phyloP scores from a whole-genome alignment of 2,329 filamentous ascomycete species.

The Penicillium janthinellum region DNA sequence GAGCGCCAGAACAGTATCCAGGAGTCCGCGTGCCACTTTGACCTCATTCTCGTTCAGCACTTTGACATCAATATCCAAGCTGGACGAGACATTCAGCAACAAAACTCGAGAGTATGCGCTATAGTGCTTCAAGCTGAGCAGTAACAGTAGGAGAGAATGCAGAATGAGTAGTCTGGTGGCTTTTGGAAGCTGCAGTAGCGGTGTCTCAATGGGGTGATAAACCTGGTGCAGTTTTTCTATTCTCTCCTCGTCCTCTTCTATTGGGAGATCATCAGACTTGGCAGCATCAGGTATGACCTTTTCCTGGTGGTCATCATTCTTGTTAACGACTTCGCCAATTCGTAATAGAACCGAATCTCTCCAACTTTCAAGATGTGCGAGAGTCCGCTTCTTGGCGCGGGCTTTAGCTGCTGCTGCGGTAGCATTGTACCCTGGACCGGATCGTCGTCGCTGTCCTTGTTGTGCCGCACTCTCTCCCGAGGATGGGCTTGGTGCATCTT shows the following conservation, averaged over 20 bases:
- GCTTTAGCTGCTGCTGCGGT: slow-evolving; percentile 23
- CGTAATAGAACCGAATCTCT: slow-evolving; percentile 68
- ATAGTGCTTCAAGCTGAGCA: slow-evolving; percentile 78
- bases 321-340: slow-evolving; percentile 68
- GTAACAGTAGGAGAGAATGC: slow-evolving; percentile 69
- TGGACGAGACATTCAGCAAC: slow-evolving; percentile 69
- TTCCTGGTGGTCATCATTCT: slow-evolving; percentile 46
- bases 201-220: slow-evolving; percentile 63
- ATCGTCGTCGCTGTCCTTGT: slow-evolving; percentile 8
- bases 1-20: slow-evolving; percentile 75
- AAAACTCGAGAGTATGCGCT: slow-evolving; percentile 71
- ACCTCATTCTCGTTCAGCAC: slow-evolving; percentile 71
- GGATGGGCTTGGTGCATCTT: slow-evolving; percentile 1
- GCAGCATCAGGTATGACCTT: slow-evolving; percentile 28
- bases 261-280: slow-evolving; percentile 24
- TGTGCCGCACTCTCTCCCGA: background rate
- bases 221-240: slow-evolving; percentile 38
- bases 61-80: slow-evolving; percentile 67
- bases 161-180: slow-evolving; percentile 64
- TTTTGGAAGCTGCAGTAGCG: slow-evolving; percentile 48
- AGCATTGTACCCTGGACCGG: slow-evolving; percentile 15
- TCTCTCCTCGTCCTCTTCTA: slow-evolving; percentile 29
- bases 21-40: slow-evolving; percentile 71
- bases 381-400: slow-evolving; percentile 62
- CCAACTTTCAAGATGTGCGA: slow-evolving; percentile 81